Conservation (phyloP, 2,329 filamentous ascomycete species). For the Lojkania enalia region DNA sequence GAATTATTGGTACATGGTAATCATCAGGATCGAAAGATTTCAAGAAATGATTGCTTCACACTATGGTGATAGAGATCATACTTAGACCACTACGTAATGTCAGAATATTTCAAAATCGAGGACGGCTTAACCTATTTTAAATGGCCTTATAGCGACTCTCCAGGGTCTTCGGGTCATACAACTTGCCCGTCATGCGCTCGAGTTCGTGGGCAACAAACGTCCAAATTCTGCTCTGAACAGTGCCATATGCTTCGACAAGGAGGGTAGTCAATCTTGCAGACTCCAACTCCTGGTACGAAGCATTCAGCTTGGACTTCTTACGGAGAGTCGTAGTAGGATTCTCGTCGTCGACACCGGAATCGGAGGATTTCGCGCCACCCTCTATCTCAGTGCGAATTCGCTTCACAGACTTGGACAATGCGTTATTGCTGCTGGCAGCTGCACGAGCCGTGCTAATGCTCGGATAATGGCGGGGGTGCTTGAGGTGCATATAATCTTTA, state of each 20-base stretch:
- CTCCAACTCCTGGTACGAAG: slow-evolving; percentile 19
- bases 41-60: no score
- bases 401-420: slow-evolving; percentile 3
- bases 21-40: no score
- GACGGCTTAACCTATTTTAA: no score
- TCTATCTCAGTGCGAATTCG: slow-evolving; percentile 26
- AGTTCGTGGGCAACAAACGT: slow-evolving; percentile 35
- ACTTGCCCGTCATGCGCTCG: slow-evolving; percentile 27
- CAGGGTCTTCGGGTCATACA: slow-evolving; percentile 25
- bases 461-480: slow-evolving; percentile 19
- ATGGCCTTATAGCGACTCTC: slow-evolving; percentile 16
- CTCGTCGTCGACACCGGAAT: neutral
- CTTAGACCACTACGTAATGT: no score
- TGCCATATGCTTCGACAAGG: slow-evolving; percentile 34
- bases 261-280: slow-evolving; percentile 22
- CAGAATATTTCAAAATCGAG: no score
- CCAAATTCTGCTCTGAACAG: slow-evolving; percentile 37
- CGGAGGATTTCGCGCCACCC: slow-evolving; percentile 13
- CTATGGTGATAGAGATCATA: no score
- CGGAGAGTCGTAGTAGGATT: slow-evolving; percentile 5
- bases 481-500: slow-evolving; percentile 40
- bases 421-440: slow-evolving; percentile 17
- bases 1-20: no score
- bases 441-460: slow-evolving; percentile 3
- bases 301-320: slow-evolving; percentile 11